Conservation (phyloP, 2,329 filamentous ascomycete species). For the Ophiostoma quercus region DNA sequence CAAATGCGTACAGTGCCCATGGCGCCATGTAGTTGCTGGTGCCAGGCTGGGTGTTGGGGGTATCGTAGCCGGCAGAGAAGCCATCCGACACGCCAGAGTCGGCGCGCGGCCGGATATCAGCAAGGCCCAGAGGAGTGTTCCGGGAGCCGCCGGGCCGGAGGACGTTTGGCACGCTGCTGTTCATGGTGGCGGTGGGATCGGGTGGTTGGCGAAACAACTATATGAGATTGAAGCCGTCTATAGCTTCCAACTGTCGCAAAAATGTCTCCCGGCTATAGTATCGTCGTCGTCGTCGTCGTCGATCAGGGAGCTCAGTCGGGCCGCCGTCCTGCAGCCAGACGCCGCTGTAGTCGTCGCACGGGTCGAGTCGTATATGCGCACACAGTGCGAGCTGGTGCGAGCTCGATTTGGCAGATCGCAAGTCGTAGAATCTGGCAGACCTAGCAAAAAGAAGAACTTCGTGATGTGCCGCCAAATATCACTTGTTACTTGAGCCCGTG, state of each 20-base stretch:
- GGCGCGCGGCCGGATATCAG: constrained; percentile 82
- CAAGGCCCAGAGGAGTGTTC: constrained; percentile 83
- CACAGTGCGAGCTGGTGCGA: constrained; percentile 15
- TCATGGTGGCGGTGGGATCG: constrained; percentile 23
- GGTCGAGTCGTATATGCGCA: neutral
- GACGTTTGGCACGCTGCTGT: constrained; percentile 50
- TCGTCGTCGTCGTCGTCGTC: constrained; percentile 1
- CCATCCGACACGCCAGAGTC: constrained; percentile 76
- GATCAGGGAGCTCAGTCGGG: neutral
- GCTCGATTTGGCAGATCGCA: neutral
- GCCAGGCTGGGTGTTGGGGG: constrained; percentile 58
- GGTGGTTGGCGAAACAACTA: neutral
- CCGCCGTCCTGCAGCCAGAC: constrained; percentile 16
- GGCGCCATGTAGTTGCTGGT: constrained; percentile 92
- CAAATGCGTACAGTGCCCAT: constrained; percentile 93
- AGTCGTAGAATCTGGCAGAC: neutral
- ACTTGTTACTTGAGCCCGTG: neutral
- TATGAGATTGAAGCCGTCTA: neutral
- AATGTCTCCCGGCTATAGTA: neutral
- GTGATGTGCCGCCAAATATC: constrained; percentile 15
- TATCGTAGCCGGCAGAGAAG: constrained; percentile 61
- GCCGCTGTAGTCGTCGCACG: neutral
- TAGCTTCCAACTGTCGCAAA: neutral
- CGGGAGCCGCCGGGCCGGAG: constrained; percentile 59
- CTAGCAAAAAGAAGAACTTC: neutral